A percentile compares a stretch with the other conserved stretches of the same genome.
phyloP scores from a whole-genome alignment of 2,329 filamentous ascomycete species.

The Aureobasidium subglaciale region DNA sequence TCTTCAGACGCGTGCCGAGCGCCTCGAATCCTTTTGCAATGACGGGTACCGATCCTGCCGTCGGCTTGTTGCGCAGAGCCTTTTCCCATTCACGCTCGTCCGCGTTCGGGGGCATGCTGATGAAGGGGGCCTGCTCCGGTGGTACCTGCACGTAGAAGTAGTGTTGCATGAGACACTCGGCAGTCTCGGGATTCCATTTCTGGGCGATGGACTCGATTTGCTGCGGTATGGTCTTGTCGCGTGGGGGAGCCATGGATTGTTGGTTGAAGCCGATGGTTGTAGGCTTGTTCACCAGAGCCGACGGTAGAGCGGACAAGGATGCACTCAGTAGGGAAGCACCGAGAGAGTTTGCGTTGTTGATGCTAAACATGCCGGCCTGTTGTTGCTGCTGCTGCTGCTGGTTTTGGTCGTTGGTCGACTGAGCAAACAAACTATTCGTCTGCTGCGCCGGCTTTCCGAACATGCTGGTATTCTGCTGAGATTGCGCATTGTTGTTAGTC shows the following conservation, averaged over 20 bases:
- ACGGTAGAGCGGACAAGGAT: conserved; percentile 14
- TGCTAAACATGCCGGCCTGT: conserved; percentile 25
- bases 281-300: conserved; percentile 17
- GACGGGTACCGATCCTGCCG: conserved; percentile 67
- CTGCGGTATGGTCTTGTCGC: conserved; percentile 66
- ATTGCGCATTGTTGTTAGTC: conserved; percentile 20
- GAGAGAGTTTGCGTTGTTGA: conserved; percentile 20
- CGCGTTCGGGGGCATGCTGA: conserved; percentile 61
- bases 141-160: conserved; percentile 86
- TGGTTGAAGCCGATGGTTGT: conserved; percentile 16
- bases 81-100: conserved; percentile 78
- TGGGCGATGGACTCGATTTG: conserved; percentile 63
- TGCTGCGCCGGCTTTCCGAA: conserved; percentile 18
- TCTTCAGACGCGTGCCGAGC: conserved; percentile 63
- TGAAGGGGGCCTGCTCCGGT: conserved; percentile 67
- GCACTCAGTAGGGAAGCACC: conserved; percentile 18
- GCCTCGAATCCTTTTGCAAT: conserved; percentile 67
- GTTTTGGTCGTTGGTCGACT: conserved; percentile 19
- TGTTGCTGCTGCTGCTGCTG: conserved; percentile 31
- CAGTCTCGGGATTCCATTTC: conserved; percentile 66
- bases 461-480: conserved; percentile 21
- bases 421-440: conserved; percentile 32
- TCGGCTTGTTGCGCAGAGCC: conserved; percentile 71
- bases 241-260: conserved; percentile 11
- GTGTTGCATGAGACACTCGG: conserved; percentile 67